These are phyloP conservation scores for Yamadazyma insecticola DNA, from an alignment of 805 yeast genomes.

Conservation along the genomic window DNA sequence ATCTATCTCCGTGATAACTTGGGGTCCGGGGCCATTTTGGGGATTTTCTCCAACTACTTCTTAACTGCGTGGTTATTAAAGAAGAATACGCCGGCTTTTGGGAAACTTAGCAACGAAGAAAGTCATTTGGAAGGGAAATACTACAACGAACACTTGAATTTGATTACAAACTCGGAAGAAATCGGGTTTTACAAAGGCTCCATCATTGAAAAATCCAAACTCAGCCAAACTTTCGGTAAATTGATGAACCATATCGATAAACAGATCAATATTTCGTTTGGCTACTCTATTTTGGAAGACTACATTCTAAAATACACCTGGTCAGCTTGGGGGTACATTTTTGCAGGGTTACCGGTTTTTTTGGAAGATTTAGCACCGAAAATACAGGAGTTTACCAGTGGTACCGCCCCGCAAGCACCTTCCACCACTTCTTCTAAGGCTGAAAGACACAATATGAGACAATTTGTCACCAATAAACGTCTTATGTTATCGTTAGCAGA, in stretches of 20 bases:
- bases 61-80: constrained; percentile 73
- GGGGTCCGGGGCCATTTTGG: constrained; percentile 81
- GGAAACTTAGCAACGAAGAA: constrained; percentile 64
- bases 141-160: constrained; percentile 77
- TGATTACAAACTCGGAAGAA: constrained; percentile 88
- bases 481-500: constrained; percentile 88
- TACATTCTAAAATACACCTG: constrained; percentile 85
- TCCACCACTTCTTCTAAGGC: neutral
- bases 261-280: constrained; percentile 55
- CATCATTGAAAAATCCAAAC: constrained; percentile 64
- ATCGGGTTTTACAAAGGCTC: constrained; percentile 93
- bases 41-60: constrained; percentile 77
- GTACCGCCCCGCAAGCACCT: no score
- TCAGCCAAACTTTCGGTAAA: constrained; percentile 52
- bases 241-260: constrained; percentile 51
- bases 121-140: constrained; percentile 85
- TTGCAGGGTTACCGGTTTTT: constrained; percentile 85
- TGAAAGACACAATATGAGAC: constrained; percentile 68
- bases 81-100: constrained; percentile 78
- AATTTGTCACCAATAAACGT: constrained; percentile 86
- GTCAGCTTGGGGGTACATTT: constrained; percentile 93
- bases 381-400: no score
- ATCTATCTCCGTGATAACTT: constrained; percentile 78
- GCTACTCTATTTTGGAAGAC: constrained; percentile 75
- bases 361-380: constrained; percentile 38